These are phyloP conservation scores for Fusarium sp. DNA, from an alignment of 2,329 filamentous ascomycete genomes.

Conservation along the genomic window DNA sequence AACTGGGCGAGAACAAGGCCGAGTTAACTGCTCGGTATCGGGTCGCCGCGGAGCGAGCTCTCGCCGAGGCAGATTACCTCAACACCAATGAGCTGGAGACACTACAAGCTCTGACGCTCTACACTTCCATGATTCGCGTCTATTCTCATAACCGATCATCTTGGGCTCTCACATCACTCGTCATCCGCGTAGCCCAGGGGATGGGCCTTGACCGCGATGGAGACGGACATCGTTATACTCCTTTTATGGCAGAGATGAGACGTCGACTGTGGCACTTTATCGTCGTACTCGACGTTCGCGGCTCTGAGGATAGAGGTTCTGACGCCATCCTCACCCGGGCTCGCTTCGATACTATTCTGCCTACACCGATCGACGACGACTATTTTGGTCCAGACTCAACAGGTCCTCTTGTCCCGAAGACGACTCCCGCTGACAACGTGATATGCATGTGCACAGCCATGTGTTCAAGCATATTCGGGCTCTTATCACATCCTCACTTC, in stretches of 20 bases:
- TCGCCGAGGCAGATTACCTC: conserved; percentile 58
- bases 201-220: conserved; percentile 58
- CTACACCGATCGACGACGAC: conserved; percentile 66
- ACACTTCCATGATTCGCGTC: conserved; percentile 55
- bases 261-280: conserved; percentile 73
- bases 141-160: conserved; percentile 54
- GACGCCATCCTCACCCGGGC: conserved; percentile 56
- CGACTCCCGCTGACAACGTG: conserved; percentile 56
- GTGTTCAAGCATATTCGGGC: conserved; percentile 56
- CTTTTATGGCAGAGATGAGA: conserved; percentile 70
- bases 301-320: conserved; percentile 66
- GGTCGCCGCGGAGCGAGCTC: conserved; percentile 52
- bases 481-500: conserved; percentile 52
- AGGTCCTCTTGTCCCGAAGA: conserved; percentile 50
- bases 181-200: conserved; percentile 59
- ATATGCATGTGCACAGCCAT: conserved; percentile 55
- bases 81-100: conserved; percentile 54
- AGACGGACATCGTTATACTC: conserved; percentile 50
- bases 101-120: conserved; percentile 57
- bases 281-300: conserved; percentile 69
- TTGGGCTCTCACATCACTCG: conserved; percentile 57
- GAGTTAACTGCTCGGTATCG: conserved; percentile 50
- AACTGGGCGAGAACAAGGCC: conserved; percentile 51
- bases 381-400: conserved; percentile 58
- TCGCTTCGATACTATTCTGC: conserved; percentile 61